Evolutionary conservation across 306 rosid genomes (phyloP), one percentile per base, ranked within the genome.

Genomic region (Crataegus laevigata): DNA sequence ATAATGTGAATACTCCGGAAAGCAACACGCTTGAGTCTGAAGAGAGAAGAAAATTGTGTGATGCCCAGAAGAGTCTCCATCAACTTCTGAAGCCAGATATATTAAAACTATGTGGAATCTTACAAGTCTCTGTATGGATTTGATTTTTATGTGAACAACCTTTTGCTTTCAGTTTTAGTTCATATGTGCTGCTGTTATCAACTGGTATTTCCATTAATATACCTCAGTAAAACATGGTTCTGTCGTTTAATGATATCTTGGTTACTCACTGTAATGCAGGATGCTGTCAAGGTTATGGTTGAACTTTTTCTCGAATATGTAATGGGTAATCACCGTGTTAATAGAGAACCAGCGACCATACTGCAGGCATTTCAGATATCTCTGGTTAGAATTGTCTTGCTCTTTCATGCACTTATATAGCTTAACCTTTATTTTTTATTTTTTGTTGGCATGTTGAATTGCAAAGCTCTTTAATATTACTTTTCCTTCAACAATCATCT

Each of bases 321-420:
- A 30, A 71, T 85, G 86, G 71, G 69, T 74, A 85, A 91, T 85
- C 98, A 93, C 78, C 80, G 7, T 73, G 82, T 91, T 82, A 54
- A 29, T 18, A 68, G 71, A 26, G 91, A 93, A 75, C 77, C 89
- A 28, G 78, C 72, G 15, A 84, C 91, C 43, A 74, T 81, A 58
- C 79, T 85, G 73, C 94, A 93, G 84, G 90, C 96, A 61, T 89
- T 91, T 74, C 96, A 89, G 88, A 79, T 93, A 78, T 91, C 96
- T 64, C 82, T 93, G 98, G 98, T 93, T 71, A 85, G 90, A 77
- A 71, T 73, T 68, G 32, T 61, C 77, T 79, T 79, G 59, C 78
- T 74, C 77, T 68, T 77, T 42, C 52, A 30, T 25, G 62, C 50
- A 42, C 28, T 68, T 12, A 26, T 34, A 69, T 59, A 68, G 59